Base-by-base conservation (phyloP, 805 yeast species). In the Candida namnaoensis region DNA sequence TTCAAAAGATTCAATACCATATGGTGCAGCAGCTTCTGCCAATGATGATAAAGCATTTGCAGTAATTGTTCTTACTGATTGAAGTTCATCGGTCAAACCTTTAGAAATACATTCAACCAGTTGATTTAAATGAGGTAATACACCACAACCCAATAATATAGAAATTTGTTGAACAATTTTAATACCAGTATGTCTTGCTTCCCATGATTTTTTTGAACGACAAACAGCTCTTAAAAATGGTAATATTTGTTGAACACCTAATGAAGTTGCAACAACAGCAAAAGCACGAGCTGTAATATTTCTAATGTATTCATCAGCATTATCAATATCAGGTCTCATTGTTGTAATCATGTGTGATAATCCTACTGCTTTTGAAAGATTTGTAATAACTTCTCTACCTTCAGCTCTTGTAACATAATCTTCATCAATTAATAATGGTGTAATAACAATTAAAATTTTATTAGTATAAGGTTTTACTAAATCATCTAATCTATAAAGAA, bases 1-100 rank as follows among this genome's bases (percentile, higher is more conserved):
- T 51, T 88, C 95, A 57, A 91, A 90, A 0, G 91, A 78, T 51
- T 87, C 96, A 42, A 86, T 82, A 37, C 98, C 99, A 61, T 83
- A 87, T 0, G 98, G 98, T 23, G 76, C 69, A 5, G 88, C 76
- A 7, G 86, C 80, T 39, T 85, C 90, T 0, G 97, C 97, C 32
- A 91, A 60, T 1, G 81, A 73, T 1, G 90, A 66, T 2, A 90
- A 53, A 0, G 96, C 80, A 32, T 71, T 64, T 0, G 95, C 95
- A 0, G 95, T 70, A 11, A 79, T 70, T 2, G 76, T 73, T 42
- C 95, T 66, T 0, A 88, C 83, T 36, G 74, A 78, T 11, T 76
- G 55, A 43, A 82, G 80, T 39, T 80, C 86, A 60, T 88, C 96
- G 0, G 65, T 63, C 14, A 91, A 51, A 1, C 82, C 75, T 1